Evolutionary conservation across 2,329 filamentous ascomycete genomes (phyloP), one percentile per base, ranked within the genome.

Genomic region (Colletotrichum sublineola): DNA sequence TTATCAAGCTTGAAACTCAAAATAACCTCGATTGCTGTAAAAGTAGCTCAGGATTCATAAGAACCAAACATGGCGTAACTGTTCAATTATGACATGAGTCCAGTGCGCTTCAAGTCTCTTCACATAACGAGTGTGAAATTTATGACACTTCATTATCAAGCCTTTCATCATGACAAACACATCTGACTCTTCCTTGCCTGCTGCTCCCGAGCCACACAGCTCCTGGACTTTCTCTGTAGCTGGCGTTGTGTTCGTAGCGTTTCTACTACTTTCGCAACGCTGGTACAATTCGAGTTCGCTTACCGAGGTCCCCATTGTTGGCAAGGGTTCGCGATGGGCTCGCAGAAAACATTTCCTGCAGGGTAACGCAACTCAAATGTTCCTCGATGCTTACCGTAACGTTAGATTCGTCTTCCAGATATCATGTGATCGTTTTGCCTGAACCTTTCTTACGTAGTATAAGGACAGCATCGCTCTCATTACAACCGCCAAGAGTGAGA

Each of bases 281-380:
- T 48, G 46, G 46, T 48, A 8, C 46, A 48, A 48, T 4, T 9
- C 46, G 20, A 63, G 36, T 33, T 36, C 46, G 20, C 20, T 48
- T 24, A 8, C 20, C 46, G 7, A 24, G 20, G 8, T 48, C 46
- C 46, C 46, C 18, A 24, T 24, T 8, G 20, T 48, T 44, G 60
- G 60, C 0, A 63, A 52, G 31, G 60, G 60, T n/a, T 63, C 60
- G 44, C 44, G 60, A 40, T 63, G 60, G 60, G 60, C 60, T 31
- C 60, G 60, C 12, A 63, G 60, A 50, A 63, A 63, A 44, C 44
- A 50, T 2, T 63, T 63, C 29, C 52, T 63, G 60, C 60, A 63
- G 44, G 60, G 60, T 18, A 63, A 63, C 33, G 60, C 60, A 31
- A 63, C 44, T 52, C 31, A 40, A 29, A 63, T 63, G 60, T 63